Evolutionary conservation across 352 stramenopile species (phyloP).

Genomic region (Phytophthora fragariaefolia): DNA sequence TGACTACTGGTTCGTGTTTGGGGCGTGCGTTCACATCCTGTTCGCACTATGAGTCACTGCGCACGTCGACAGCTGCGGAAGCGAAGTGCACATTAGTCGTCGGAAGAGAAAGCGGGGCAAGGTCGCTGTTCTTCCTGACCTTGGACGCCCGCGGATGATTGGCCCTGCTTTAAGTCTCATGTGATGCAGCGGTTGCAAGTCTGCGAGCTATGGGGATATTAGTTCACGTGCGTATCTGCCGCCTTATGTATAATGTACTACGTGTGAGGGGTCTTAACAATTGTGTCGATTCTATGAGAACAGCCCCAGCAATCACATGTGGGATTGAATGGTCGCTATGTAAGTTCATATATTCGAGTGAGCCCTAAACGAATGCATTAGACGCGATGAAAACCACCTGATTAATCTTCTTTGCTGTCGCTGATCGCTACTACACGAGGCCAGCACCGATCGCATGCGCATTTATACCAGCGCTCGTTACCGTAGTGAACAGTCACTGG

Average conservation of each 20-base stretch:
- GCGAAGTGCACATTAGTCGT: neutral
- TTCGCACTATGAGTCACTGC: neutral
- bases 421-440: neutral
- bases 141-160: neutral
- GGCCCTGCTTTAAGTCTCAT: slow-evolving; percentile 1
- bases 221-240: no score
- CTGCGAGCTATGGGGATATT: no score
- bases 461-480: slow-evolving; percentile 5
- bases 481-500: neutral
- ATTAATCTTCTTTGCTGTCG: no score
- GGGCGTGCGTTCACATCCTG: neutral
- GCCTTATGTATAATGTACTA: no score
- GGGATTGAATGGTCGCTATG: no score
- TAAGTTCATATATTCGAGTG: no score
- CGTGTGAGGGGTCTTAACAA: no score
- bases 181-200: no score
- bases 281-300: no score
- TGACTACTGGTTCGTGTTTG: slow-evolving; percentile 4
- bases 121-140: neutral
- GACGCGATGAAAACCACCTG: no score
- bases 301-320: no score
- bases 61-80: neutral
- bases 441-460: slow-evolving; percentile 5
- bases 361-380: no score
- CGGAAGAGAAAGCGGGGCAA: neutral